Conservation (phyloP, 148 eudicot species). For the Chenopodium formosanum region DNA sequence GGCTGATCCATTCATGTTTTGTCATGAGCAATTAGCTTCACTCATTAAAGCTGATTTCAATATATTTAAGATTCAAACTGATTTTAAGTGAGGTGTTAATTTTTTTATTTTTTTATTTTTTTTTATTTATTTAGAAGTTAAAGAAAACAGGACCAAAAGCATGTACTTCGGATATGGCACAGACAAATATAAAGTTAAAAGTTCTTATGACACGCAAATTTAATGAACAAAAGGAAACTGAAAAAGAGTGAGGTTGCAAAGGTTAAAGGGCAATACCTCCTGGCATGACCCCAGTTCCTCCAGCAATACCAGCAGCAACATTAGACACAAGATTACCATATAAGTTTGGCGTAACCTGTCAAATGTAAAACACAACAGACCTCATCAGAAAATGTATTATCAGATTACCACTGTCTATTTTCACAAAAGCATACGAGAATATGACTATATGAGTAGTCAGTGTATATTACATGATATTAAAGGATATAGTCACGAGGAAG, state of each 20-base stretch:
- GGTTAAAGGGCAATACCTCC: constrained; percentile 47
- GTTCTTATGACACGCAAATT: neutral
- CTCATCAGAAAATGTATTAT: constrained; percentile 18
- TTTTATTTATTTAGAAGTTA: too few species aligned
- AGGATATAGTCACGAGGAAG: neutral
- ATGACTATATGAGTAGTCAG: neutral
- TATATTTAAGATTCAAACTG: neutral
- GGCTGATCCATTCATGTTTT: neutral
- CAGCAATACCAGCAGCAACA: constrained; percentile 86
- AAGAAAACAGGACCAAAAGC: neutral
- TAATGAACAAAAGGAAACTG: neutral
- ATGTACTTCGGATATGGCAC: neutral
- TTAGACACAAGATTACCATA: constrained; percentile 82
- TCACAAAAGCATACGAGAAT: neutral
- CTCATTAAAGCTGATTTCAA: neutral
- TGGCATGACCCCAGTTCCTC: constrained; percentile 88
- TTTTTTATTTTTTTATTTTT: too few species aligned
- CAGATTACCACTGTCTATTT: neutral
- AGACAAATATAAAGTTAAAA: neutral
- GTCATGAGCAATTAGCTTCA: neutral
- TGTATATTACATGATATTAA: neutral
- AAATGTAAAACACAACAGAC: constrained; percentile 12
- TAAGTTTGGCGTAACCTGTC: constrained; percentile 83
- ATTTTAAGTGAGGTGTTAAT: neutral
- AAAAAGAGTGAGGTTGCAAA: neutral